Conservation (phyloP, 495 filamentous ascomycete genomes). For the Aspergillus baeticus region DNA sequence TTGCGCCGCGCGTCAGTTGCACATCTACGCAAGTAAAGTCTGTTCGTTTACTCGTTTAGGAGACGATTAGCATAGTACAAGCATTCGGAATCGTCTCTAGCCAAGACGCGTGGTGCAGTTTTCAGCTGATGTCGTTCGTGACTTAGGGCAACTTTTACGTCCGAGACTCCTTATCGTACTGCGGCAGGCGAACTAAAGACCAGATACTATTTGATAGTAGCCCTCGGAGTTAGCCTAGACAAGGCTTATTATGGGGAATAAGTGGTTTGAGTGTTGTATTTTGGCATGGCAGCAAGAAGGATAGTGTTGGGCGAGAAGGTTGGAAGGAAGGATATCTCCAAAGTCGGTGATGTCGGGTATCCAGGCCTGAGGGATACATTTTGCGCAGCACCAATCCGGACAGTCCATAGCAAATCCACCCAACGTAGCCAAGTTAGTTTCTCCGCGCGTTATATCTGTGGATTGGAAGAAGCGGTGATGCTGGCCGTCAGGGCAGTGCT, state of each 20-base stretch:
- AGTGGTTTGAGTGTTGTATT: background rate
- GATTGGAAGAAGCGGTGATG: background rate
- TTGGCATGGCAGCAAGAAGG: background rate
- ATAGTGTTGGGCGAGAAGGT: conserved; percentile 5
- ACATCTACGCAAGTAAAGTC: background rate
- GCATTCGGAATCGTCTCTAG: background rate
- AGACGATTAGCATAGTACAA: background rate
- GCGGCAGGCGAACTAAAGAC: no score
- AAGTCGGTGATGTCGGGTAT: conserved; percentile 9
- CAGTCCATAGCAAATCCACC: background rate
- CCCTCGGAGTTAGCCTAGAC: background rate
- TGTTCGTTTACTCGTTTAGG: background rate
- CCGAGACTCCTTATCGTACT: no score
- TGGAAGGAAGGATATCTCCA: background rate
- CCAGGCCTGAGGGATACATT: background rate
- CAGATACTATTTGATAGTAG: no score
- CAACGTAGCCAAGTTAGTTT: background rate
- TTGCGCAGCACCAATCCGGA: background rate
- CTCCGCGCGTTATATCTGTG: background rate
- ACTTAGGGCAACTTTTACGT: no score
- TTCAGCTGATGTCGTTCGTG: no score
- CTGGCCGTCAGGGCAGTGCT: background rate
- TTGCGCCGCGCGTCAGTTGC: conserved; percentile 1
- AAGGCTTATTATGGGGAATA: background rate
- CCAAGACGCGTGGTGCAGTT: background rate